Conservation (phyloP, 2,329 filamentous ascomycete genomes). For the Mycogone perniciosa region DNA sequence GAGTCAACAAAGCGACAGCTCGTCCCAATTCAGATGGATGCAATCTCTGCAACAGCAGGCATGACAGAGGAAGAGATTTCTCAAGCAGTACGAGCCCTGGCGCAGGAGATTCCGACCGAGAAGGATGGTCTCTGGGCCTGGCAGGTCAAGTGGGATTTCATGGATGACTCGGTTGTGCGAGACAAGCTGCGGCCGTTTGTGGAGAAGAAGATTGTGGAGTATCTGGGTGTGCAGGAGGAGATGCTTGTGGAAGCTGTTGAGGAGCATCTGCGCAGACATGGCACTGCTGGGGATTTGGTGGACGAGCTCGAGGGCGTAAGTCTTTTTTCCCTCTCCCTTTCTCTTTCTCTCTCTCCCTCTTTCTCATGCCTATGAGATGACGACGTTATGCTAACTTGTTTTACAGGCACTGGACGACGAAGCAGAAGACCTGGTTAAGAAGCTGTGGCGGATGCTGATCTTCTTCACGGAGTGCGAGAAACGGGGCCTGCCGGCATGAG, state of each 20-base stretch:
- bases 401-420: constrained; percentile 82
- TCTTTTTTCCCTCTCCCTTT: constrained; percentile 17
- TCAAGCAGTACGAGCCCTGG: constrained; percentile 73
- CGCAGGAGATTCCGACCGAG: constrained; percentile 82
- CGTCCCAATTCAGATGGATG: constrained; percentile 76
- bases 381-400: constrained; percentile 22
- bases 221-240: constrained; percentile 92
- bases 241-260: constrained; percentile 90
- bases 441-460: constrained; percentile 96
- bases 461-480: constrained; percentile 97
- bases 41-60: constrained; percentile 50
- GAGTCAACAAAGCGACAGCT: constrained; percentile 65
- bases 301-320: constrained; percentile 78
- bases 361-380: background rate
- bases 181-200: constrained; percentile 92
- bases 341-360: background rate
- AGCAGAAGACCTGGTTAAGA: constrained; percentile 87
- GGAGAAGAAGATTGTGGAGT: constrained; percentile 97
- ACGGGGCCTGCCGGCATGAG: constrained; percentile 66
- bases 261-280: constrained; percentile 71
- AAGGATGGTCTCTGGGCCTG: constrained; percentile 86
- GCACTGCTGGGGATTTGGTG: constrained; percentile 70
- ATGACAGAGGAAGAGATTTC: constrained; percentile 84
- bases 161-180: constrained; percentile 73
- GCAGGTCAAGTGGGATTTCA: constrained; percentile 85